These are phyloP conservation scores for Aspergillus leporis DNA, from an alignment of 495 filamentous ascomycete species.

Conservation along the genomic window DNA sequence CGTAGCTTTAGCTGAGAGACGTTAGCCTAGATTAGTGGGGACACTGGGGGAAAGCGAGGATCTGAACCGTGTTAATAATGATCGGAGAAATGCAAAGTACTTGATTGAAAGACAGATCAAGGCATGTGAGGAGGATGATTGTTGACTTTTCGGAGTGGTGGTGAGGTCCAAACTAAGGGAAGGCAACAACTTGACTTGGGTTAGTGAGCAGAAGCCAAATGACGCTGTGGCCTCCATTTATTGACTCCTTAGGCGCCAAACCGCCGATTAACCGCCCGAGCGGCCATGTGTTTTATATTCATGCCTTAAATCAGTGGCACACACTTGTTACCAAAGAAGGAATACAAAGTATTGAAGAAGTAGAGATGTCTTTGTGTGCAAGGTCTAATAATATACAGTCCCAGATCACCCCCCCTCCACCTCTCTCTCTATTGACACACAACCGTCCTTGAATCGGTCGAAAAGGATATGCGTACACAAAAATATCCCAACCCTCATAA, in stretches of 20 bases:
- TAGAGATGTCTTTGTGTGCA: constrained; percentile 3
- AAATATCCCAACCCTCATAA: constrained; percentile 8
- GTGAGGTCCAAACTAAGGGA: not conserved
- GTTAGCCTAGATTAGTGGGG: not conserved
- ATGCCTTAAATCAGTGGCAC: not conserved
- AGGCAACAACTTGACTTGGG: not conserved
- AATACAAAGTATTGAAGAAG: not conserved
- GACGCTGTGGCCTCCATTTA: not conserved
- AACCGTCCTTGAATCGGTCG: not conserved
- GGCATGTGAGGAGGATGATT: not conserved
- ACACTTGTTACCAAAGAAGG: not conserved
- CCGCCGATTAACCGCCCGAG: not conserved
- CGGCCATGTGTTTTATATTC: not conserved
- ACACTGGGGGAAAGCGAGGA: not conserved
- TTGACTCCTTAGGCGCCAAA: not conserved
- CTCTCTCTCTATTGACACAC: constrained; percentile 12
- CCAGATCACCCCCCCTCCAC: too few relatives aligned
- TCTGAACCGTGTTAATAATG: not conserved
- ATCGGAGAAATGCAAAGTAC: not conserved
- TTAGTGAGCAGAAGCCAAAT: not conserved
- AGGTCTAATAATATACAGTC: constrained; percentile 14
- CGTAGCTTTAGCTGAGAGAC: not conserved
- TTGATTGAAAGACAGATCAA: not conserved
- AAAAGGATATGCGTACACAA: constrained; percentile 3
- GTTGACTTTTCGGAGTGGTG: not conserved